These are phyloP conservation scores for Trametes villosa DNA, from an alignment of 768 basidiomycete species.

Conservation along the genomic window DNA sequence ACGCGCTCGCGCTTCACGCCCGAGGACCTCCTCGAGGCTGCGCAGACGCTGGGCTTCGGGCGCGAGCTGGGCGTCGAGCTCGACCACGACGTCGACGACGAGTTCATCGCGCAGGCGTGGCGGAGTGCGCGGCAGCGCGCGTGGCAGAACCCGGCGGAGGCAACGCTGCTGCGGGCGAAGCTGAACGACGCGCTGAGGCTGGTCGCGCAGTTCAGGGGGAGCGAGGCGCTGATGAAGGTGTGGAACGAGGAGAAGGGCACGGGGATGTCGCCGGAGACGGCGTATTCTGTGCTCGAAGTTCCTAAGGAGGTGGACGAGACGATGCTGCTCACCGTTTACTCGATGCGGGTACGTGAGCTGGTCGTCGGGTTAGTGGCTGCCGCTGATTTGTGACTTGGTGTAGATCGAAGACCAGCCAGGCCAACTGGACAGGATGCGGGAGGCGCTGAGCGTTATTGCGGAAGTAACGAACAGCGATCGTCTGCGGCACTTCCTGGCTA, in stretches of 20 bases:
- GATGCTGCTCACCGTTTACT: slow-evolving; percentile 76
- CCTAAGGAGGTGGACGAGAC: slow-evolving; percentile 73
- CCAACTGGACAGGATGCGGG: slow-evolving; percentile 70
- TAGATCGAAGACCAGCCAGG: slow-evolving; percentile 75
- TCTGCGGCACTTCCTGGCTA: slow-evolving; percentile 63
- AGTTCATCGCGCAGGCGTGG: slow-evolving; percentile 76
- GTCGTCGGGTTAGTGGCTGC: background rate
- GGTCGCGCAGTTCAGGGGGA: slow-evolving; percentile 66
- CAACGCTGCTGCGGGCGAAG: slow-evolving; percentile 50
- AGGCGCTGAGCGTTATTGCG: slow-evolving; percentile 75
- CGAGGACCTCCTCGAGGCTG: slow-evolving; percentile 56
- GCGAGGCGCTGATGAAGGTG: slow-evolving; percentile 47
- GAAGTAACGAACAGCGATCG: slow-evolving; percentile 76
- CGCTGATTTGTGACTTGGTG: slow-evolving; percentile 5
- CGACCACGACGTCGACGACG: slow-evolving; percentile 67
- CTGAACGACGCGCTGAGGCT: slow-evolving; percentile 73
- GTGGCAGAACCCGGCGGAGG: slow-evolving; percentile 50
- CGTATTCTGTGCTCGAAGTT: slow-evolving; percentile 73
- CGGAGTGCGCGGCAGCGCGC: slow-evolving; percentile 58
- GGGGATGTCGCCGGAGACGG: slow-evolving; percentile 69
- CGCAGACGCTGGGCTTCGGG: slow-evolving; percentile 67
- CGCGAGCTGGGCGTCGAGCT: slow-evolving; percentile 66
- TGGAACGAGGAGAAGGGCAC: slow-evolving; percentile 60
- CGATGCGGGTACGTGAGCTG: slow-evolving; percentile 60
- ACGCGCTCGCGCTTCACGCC: slow-evolving; percentile 65